phyloP scores from a whole-genome alignment of 176 grass and related monocot genomes.

The Poa pratensis region DNA sequence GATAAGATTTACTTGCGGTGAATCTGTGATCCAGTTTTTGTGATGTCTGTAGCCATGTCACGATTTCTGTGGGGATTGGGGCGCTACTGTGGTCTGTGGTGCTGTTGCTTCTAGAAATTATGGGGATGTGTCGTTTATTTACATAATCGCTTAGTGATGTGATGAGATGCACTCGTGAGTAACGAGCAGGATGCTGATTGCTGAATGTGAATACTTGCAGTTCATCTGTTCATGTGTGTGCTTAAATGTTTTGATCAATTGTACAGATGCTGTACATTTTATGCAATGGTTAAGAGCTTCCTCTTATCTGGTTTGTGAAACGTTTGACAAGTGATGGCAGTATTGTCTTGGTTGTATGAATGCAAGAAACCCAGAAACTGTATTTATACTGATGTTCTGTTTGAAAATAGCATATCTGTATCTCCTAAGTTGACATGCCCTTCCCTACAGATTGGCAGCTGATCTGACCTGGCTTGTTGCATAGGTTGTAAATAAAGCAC shows the following conservation, averaged over 20 bases:
- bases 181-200: not conserved
- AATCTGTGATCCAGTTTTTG: not conserved
- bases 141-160: not conserved
- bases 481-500: not conserved
- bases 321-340: not conserved
- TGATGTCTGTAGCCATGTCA: not conserved
- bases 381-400: not conserved
- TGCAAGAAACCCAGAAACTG: not conserved
- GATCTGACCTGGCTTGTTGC: not conserved
- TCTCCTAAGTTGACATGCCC: slow-evolving; percentile 1
- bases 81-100: no score
- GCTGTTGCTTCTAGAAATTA: not conserved
- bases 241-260: not conserved
- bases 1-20: not conserved
- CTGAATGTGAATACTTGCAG: slow-evolving; percentile 3
- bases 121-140: not conserved
- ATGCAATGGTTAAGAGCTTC: not conserved
- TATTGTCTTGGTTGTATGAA: not conserved
- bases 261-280: not conserved
- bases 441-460: slow-evolving; percentile 12
- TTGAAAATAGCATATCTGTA: not conserved
- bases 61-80: not conserved
- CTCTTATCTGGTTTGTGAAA: not conserved
- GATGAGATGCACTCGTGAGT: not conserved
- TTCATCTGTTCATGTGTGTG: not conserved